Percentiles rank a stretch among this genome's conserved stretches.
These are phyloP conservation scores for Sedum album DNA, from an alignment of 164 flowering plant genomes.

Conservation along the genomic window DNA sequence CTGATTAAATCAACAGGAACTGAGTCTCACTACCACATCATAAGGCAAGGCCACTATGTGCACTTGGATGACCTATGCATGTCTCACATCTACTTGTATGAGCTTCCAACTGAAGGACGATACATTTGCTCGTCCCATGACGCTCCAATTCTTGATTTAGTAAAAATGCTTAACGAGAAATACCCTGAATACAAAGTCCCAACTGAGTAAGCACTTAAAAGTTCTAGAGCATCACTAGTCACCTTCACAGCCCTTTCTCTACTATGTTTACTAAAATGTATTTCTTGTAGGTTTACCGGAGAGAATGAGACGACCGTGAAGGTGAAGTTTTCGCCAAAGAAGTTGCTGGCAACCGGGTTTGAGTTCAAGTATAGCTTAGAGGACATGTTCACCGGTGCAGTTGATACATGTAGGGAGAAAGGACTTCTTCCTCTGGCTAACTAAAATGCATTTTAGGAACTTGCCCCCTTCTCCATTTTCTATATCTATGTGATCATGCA, in stretches of 20 bases:
- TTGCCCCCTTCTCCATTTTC: neutral
- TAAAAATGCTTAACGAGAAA: conserved; percentile 43
- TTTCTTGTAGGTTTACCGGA: conserved; percentile 40
- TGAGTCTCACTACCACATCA: conserved; percentile 61
- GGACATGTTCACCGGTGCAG: conserved; percentile 72
- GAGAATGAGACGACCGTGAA: conserved; percentile 35
- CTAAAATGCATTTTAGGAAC: conserved; percentile 1
- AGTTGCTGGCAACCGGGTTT: conserved; percentile 48
- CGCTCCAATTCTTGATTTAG: conserved; percentile 44
- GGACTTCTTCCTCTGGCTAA: conserved; percentile 45
- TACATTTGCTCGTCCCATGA: conserved; percentile 66
- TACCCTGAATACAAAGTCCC: conserved; percentile 69
- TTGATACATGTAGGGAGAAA: conserved; percentile 50
- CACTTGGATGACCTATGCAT: conserved; percentile 72
- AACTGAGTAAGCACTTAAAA: conserved; percentile 31
- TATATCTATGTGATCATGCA: too few species aligned
- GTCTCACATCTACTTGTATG: conserved; percentile 56
- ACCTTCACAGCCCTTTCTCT: neutral
- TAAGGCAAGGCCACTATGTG: conserved; percentile 63
- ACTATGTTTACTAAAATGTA: neutral
- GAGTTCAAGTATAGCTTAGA: conserved; percentile 57
- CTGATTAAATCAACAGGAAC: conserved; percentile 30
- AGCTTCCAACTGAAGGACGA: conserved; percentile 59
- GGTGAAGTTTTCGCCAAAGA: conserved; percentile 53
- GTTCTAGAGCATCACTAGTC: neutral